Conservation (phyloP, 352 stramenopile genomes). For the Aphanomyces euteiches region DNA sequence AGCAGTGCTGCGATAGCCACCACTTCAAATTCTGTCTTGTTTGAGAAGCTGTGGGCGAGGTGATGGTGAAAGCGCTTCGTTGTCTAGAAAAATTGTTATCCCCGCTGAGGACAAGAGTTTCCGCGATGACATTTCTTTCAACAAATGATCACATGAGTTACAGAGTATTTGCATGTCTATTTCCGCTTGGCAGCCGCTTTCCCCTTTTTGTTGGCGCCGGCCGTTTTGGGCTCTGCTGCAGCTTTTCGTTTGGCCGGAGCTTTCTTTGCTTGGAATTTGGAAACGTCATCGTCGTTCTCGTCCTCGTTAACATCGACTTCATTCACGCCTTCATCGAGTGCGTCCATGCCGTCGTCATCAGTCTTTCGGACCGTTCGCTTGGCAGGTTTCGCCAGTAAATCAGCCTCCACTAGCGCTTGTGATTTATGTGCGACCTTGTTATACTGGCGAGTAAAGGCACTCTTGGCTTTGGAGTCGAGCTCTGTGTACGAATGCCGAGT, state of each 20-base stretch:
- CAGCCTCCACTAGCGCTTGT: slow-evolving; percentile 89
- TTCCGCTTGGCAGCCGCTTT: slow-evolving; percentile 44
- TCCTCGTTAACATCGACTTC: slow-evolving; percentile 51
- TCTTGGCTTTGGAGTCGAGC: slow-evolving; percentile 87
- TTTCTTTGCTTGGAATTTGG: slow-evolving; percentile 79
- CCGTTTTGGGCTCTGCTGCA: slow-evolving; percentile 7
- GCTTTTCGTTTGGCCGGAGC: slow-evolving; percentile 36
- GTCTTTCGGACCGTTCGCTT: slow-evolving; percentile 52
- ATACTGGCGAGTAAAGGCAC: slow-evolving; percentile 89
- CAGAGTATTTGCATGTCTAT: slow-evolving; percentile 25
- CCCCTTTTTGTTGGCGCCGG: slow-evolving; percentile 40
- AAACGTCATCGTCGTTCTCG: slow-evolving; percentile 56
- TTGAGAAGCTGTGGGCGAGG: not conserved
- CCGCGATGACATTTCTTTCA: not conserved
- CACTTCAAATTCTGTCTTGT: not conserved
- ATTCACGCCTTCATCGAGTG: slow-evolving; percentile 46
- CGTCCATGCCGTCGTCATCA: slow-evolving; percentile 31
- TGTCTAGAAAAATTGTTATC: not conserved
- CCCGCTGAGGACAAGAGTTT: not conserved
- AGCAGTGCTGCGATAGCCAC: not conserved
- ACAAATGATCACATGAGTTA: not conserved
- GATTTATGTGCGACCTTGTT: slow-evolving; percentile 92
- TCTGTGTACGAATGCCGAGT: slow-evolving; percentile 71
- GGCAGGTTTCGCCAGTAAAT: slow-evolving; percentile 59
- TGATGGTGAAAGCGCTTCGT: no score